Base-by-base conservation (phyloP, 2,329 filamentous ascomycete species). In the Fusarium phyllophilum region DNA sequence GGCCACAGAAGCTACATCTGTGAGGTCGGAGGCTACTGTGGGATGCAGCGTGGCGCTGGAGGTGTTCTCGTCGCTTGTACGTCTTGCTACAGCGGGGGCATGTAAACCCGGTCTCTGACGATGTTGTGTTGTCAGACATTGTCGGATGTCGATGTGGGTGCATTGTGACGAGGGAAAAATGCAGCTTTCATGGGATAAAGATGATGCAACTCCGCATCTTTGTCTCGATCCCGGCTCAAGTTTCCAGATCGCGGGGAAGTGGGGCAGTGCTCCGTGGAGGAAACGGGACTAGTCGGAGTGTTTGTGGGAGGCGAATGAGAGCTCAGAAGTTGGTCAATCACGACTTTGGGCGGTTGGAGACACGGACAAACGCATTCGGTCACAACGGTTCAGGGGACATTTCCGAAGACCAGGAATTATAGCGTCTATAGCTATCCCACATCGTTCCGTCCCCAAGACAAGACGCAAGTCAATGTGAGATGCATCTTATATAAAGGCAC, bases 21-120 rank as follows among this genome's bases (percentile, higher is more conserved):
- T 62, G n/a, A 11, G 61, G 61, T 34, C 61, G 61, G 56, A 22
- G 6, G 13, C 9, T n/a, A 2, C n/a, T 64, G 36, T 64, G 61
- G 56, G 61, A 49, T 49, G 42, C 29, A 11, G 56, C 29, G 6
- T 64, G 61, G 9, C 61, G 61, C 8, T 31, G 26, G 5, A 64
- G 61, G 1, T 64, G 61, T 62, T 64, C 61, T 18, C 56, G 61
- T 15, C 56, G 56, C 2, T 64, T 64, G 34, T 64, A 64, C 12
- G 44, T 62, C 6, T 42, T 64, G 4, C 13, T 14, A 6, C 61
- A 64, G 31, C 39, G 42, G 10, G 44, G 8, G 9, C 61, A 64
- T 22, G 56, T 8, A 24, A 41, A 63, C 3, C 20, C 26, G 8
- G 17, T 14, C 15, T 2, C 10, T 12, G 59, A 8, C 1, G 31